Percentiles rank a stretch among this genome's conserved stretches.
phyloP scores from a whole-genome alignment of 2,329 filamentous ascomycete species.

The Fusarium sp. region DNA sequence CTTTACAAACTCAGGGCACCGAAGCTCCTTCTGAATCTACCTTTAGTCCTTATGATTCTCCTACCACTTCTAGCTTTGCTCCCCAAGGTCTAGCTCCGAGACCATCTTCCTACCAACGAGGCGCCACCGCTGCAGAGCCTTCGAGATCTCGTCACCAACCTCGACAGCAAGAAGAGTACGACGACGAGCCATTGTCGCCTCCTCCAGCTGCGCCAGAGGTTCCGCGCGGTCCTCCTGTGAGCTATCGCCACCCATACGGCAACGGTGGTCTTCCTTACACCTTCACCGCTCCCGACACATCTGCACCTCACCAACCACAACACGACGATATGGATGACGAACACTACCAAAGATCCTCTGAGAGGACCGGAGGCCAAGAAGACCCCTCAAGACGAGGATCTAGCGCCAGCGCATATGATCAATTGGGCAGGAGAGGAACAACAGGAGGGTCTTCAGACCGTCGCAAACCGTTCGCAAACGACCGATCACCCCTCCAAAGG shows the following conservation, averaged over 20 bases:
- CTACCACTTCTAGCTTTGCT: slow-evolving; percentile 66
- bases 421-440: slow-evolving; percentile 57
- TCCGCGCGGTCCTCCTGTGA: slow-evolving; percentile 71
- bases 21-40: slow-evolving; percentile 72
- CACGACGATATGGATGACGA: slow-evolving; percentile 50
- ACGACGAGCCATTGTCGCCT: slow-evolving; percentile 56
- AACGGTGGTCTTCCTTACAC: slow-evolving; percentile 50
- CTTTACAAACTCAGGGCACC: slow-evolving; percentile 69
- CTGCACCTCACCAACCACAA: slow-evolving; percentile 32
- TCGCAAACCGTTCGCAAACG: slow-evolving; percentile 77
- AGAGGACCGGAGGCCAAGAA: slow-evolving; percentile 39
- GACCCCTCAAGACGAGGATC: slow-evolving; percentile 47
- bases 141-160: slow-evolving; percentile 61
- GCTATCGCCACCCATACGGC: slow-evolving; percentile 66
- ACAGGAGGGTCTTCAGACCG: slow-evolving; percentile 60
- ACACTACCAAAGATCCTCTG: slow-evolving; percentile 46
- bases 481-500: slow-evolving; percentile 92
- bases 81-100: slow-evolving; percentile 70
- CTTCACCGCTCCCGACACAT: slow-evolving; percentile 31
- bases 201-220: slow-evolving; percentile 72
- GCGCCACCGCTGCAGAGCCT: slow-evolving; percentile 57
- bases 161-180: slow-evolving; percentile 56
- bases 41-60: slow-evolving; percentile 71
- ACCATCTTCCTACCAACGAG: slow-evolving; percentile 70
- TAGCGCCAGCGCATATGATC: slow-evolving; percentile 40